phyloP scores from a whole-genome alignment of 2,329 filamentous ascomycete genomes.

The Podosphaera fusca region DNA sequence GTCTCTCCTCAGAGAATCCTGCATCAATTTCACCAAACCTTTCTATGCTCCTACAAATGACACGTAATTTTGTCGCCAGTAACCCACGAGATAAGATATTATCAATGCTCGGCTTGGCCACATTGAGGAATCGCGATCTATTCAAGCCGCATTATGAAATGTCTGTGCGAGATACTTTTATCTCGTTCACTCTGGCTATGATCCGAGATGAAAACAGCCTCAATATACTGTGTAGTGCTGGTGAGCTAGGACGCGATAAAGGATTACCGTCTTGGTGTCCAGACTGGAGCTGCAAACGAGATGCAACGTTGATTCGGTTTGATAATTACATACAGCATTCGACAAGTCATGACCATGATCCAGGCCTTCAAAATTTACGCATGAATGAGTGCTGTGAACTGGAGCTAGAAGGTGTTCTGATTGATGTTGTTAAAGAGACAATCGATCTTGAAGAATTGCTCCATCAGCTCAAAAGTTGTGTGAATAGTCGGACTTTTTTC shows the following conservation, averaged over 20 bases:
- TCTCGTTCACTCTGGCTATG: not conserved
- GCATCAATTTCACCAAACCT: not conserved
- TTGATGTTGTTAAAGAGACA: not conserved
- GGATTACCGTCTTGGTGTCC: conserved; percentile 1
- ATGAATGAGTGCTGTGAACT: not conserved
- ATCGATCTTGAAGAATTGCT: not conserved
- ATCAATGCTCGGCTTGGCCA: not conserved
- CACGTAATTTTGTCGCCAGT: not conserved
- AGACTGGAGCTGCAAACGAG: not conserved
- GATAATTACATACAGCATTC: not conserved
- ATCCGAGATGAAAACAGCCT: not conserved
- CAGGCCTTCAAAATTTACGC: not conserved
- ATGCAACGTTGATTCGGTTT: not conserved
- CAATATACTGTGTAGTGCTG: not conserved
- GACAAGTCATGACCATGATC: not conserved
- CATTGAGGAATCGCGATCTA: not conserved
- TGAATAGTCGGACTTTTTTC: not conserved
- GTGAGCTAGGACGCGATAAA: not conserved
- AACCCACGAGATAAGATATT: conserved; percentile 1
- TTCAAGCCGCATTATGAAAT: not conserved
- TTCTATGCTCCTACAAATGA: not conserved
- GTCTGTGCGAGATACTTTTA: not conserved
- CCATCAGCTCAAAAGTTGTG: not conserved
- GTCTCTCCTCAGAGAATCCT: not conserved
- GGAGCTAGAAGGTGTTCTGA: not conserved